phyloP scores from a whole-genome alignment of 345 rosid species.

The Pistacia atlantica region DNA sequence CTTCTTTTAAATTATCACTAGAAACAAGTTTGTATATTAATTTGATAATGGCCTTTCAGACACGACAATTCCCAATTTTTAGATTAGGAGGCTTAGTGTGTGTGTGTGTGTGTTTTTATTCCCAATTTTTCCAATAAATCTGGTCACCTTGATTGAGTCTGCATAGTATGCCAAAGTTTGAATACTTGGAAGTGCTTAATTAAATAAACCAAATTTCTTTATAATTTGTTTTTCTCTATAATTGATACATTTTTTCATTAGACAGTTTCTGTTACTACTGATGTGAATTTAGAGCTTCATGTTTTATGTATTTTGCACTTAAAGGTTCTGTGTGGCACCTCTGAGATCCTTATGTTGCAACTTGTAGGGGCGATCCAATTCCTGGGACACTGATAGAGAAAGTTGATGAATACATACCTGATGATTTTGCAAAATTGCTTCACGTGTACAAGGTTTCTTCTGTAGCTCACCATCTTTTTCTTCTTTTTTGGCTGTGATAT shows the following conservation, averaged over 20 bases:
- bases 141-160: neutral
- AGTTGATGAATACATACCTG: constrained; percentile 76
- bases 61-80: neutral
- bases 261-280: neutral
- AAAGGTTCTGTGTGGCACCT: neutral
- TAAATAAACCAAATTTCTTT: neutral
- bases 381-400: constrained; percentile 61
- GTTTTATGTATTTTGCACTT: neutral
- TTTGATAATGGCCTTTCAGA: neutral
- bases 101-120: neutral
- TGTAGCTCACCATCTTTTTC: constrained; percentile 9
- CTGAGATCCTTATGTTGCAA: constrained; percentile 26
- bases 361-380: constrained; percentile 84
- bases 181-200: neutral
- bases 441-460: constrained; percentile 52
- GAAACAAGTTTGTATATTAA: neutral
- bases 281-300: neutral
- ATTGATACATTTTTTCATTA: neutral
- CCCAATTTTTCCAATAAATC: neutral
- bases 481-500: neutral
- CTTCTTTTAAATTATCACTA: neutral
- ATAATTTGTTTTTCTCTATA: neutral
- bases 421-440: constrained; percentile 59
- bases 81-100: neutral
- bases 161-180: neutral